Base-by-base conservation (phyloP, 176 grass and related monocot species). In the Saccharum officinarum region DNA sequence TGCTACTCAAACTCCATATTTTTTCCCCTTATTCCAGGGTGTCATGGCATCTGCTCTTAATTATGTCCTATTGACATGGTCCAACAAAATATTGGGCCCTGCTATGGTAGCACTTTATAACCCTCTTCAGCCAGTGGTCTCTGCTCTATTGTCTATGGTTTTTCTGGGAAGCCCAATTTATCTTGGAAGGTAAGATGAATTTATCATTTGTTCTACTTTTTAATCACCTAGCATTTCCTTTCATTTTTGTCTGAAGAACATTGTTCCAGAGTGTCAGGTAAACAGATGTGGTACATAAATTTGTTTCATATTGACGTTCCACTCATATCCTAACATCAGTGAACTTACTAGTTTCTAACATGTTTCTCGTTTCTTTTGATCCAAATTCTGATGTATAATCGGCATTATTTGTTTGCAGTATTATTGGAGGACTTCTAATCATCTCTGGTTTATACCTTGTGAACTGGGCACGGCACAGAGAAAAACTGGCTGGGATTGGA, bases 121-220 rank as follows among this genome's bases (percentile, higher is more conserved):
- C 71, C 96, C 96, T 40, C 93, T 98, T 62, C 96, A 95, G 71
- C 96, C 96, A 81, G 72, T 93, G 59, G 77, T 92, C 18, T 88
- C 93, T 80, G 91, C 93, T 81, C n/a, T 98, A 44, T 85, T 98
- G 73, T 94, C 93, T 31, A 87, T 79, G 62, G 37, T 95, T 65
- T 95, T 98, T 83, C 88, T 98, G 52, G 89, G 96, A 86, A 98
- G 91, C 76, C 87, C 93, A 65, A 91, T 95, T 82, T 98, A 93
- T 81, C 80, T 95, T 16, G 96, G 89, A 87, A 98, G 96, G 96
- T 98, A 73, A 80, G 46, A 54, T 47, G 20, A 57, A 8, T 60
- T 69, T 82, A 7, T 62, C 39, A 67, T 26, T 34, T 86, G 6
- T 84, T 85, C 3, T 82, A 67, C 18, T 44, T 40, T 85, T 69